Conservation (phyloP, 139 green algal species). For the Coelastrella sp. region DNA sequence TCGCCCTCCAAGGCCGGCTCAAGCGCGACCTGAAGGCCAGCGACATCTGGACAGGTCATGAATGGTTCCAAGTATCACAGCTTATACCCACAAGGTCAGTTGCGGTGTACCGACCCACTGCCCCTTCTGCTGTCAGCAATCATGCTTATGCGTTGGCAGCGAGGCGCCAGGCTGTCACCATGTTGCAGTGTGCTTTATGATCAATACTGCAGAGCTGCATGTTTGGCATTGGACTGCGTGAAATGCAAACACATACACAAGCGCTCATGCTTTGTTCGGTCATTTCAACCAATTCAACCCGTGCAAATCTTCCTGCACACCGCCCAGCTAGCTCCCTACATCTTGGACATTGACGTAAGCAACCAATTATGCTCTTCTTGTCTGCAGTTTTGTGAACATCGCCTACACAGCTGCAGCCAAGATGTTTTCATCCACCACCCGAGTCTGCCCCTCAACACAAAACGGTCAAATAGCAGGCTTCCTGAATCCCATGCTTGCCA, state of each 20-base stretch:
- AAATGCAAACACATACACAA: no score
- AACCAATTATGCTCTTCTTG: no score
- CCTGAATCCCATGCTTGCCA: constrained; percentile 47
- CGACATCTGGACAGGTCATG: constrained; percentile 43
- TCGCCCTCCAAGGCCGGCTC: constrained; percentile 42
- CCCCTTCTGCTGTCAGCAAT: no score
- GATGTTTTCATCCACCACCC: constrained; percentile 36
- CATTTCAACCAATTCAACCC: no score
- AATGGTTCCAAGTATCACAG: constrained; percentile 30
- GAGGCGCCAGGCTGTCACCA: no score
- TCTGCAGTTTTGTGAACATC: constrained; percentile 45
- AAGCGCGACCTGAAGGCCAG: constrained; percentile 11
- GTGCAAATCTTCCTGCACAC: not conserved
- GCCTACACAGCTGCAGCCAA: constrained; percentile 42
- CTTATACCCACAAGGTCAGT: constrained; percentile 16
- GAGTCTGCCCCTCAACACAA: constrained; percentile 16
- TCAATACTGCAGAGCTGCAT: no score
- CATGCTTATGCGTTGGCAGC: no score
- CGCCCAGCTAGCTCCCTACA: not conserved
- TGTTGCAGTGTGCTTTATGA: no score
- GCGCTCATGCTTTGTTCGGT: no score
- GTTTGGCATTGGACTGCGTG: no score
- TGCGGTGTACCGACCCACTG: not conserved
- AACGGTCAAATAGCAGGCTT: constrained; percentile 34
- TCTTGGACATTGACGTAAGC: not conserved